Evolutionary conservation across 1,284 basidiomycete genomes (phyloP), one percentile per base, ranked within the genome.

Genomic region (Coniferiporia weirii): DNA sequence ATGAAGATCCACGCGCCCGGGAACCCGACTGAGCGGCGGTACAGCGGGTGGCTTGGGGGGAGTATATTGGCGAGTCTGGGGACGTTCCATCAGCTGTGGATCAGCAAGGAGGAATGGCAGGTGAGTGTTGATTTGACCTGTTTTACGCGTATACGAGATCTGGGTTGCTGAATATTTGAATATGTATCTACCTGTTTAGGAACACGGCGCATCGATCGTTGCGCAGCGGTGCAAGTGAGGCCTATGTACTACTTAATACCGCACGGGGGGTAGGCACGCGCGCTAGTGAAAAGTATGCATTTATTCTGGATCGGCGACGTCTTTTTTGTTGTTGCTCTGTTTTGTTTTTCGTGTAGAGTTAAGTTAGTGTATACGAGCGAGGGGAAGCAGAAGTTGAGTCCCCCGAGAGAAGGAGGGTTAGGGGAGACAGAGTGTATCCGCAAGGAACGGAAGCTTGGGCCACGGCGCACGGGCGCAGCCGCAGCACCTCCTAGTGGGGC

Each of bases 81-180:
- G 32, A 96, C 94, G 13, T 98, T 98, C 82, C 95, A 98, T 72
- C 95, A 98, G 68, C 75, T 95, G 43, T 95, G 93, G 93, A 92
- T 95, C 68, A 93, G 91, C 69, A 85, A 80, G 68, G 92, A 95
- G 71, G 93, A 96, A 69, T 95, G 91, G 87, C 83, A 91, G 80
- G 91, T 89, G 61, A 43, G 82, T 74, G 5, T 27, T 27, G 27
- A 27, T 3, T 27, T 27, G 27, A 27, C 5, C n/a, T n/a, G n/a
- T n/a, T n/a, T n/a, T n/a, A n/a, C n/a, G n/a, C n/a, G n/a, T n/a
- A n/a, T n/a, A n/a, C n/a, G n/a, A n/a, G n/a, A n/a, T 27, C 5
- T 27, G 27, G 27, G 2, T 27, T 27, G 27, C 27, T 27, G 27
- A 27, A 5, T 27, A 40, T 4, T 9, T 40, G 2, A 12, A 40